Evolutionary conservation across 2,329 filamentous ascomycete species (phyloP).

Genomic region (Purpureocillium takamizusanense): DNA sequence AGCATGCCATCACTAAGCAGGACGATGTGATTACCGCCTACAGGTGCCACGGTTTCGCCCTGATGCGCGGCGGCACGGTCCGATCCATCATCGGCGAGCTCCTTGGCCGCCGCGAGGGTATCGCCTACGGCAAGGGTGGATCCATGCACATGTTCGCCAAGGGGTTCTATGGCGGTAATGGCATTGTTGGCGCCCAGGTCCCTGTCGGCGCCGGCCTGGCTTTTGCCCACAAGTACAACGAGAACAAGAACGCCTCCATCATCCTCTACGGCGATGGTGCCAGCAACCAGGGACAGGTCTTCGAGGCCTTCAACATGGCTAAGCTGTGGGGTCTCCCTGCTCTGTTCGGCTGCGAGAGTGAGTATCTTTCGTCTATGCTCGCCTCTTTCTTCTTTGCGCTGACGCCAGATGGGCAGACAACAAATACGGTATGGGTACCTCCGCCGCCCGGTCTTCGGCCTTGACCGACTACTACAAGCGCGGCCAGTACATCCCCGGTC

Average conservation of each 20-base stretch:
- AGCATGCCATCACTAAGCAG: slow-evolving; percentile 83
- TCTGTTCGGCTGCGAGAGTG: slow-evolving; percentile 97
- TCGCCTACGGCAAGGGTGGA: slow-evolving; percentile 96
- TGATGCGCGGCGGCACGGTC: slow-evolving; percentile 89
- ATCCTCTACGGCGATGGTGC: slow-evolving; percentile 96
- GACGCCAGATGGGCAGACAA: slow-evolving; percentile 61
- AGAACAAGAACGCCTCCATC: slow-evolving; percentile 76
- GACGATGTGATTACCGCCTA: slow-evolving; percentile 98
- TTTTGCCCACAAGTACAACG: slow-evolving; percentile 92
- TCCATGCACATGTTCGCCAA: slow-evolving; percentile 99
- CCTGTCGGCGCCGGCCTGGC: slow-evolving; percentile 93
- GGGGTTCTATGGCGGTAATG: slow-evolving; percentile 97
- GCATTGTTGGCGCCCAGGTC: slow-evolving; percentile 97
- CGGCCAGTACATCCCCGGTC: slow-evolving; percentile 97
- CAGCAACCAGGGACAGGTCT: slow-evolving; percentile 98
- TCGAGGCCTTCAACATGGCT: slow-evolving; percentile 99
- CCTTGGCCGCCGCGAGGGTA: slow-evolving; percentile 88
- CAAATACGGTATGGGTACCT: slow-evolving; percentile 99
- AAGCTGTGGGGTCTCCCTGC: slow-evolving; percentile 97
- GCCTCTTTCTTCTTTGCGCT: neutral
- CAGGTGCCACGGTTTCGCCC: slow-evolving; percentile 95
- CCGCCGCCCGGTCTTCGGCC: slow-evolving; percentile 86
- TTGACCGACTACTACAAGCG: slow-evolving; percentile 99
- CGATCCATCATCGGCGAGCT: slow-evolving; percentile 94
- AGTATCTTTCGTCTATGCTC: slow-evolving; percentile 26